phyloP scores from a whole-genome alignment of 148 eudicot species.

The Rhododendron ferrugineum region DNA sequence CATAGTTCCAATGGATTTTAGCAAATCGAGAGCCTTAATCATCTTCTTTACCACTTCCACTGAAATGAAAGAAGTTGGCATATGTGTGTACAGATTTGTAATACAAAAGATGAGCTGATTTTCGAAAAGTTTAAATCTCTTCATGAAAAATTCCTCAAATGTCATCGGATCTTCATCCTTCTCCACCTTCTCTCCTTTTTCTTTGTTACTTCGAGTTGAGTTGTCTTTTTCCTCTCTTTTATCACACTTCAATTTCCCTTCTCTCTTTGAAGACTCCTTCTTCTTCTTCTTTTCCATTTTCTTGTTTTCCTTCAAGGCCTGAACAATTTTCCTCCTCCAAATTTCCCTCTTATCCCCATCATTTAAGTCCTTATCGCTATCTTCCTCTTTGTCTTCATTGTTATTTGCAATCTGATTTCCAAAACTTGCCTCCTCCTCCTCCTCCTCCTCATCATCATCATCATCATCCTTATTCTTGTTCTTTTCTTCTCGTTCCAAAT shows the following conservation, averaged over 20 bases:
- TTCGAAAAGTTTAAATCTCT: slow-evolving; percentile 18
- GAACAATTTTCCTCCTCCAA: slow-evolving; percentile 16
- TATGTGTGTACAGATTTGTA: slow-evolving; percentile 41
- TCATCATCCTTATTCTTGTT: background rate
- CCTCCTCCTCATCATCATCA: background rate
- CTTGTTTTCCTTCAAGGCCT: slow-evolving; percentile 17
- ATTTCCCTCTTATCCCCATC: background rate
- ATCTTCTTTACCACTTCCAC: slow-evolving; percentile 23
- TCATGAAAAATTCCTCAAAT: slow-evolving; percentile 36
- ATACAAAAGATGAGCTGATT: slow-evolving; percentile 17
- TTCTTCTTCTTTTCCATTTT: slow-evolving; percentile 2
- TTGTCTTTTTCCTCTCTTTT: background rate
- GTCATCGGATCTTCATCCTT: slow-evolving; percentile 9
- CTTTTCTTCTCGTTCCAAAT: slow-evolving; percentile 15
- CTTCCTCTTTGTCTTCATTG: background rate
- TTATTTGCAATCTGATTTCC: background rate
- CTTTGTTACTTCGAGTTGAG: background rate
- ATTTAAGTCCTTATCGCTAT: background rate
- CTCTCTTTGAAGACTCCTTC: background rate
- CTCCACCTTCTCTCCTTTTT: background rate
- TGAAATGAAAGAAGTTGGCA: slow-evolving; percentile 43
- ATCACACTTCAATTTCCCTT: background rate
- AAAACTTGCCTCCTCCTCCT: background rate
- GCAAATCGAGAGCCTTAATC: slow-evolving; percentile 24
- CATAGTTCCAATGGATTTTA: slow-evolving; percentile 18